Base-by-base conservation (phyloP, 2,329 filamentous ascomycete species). In the Pseudocercospora pini-densiflorae region DNA sequence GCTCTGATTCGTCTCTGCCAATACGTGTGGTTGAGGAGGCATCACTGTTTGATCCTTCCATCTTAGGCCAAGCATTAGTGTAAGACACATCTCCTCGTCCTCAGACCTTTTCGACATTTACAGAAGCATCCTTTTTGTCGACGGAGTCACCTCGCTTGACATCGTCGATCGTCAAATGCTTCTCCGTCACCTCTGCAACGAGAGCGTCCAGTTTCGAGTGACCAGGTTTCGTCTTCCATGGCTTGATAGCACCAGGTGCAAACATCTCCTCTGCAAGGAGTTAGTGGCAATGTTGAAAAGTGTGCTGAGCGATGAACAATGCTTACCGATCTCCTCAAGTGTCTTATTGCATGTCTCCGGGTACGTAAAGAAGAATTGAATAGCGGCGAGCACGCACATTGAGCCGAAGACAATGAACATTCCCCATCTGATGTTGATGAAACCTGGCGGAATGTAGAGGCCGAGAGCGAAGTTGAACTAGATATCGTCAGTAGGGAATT, bases 391-490 rank as follows among this genome's bases (percentile, higher is more conserved):
- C n/a, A 84, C 65, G 65, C 83, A 85, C 58, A 86, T 75, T 5
- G 77, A 71, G 0, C 83, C 82, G 66, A 85, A 86, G 24, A 85
- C 70, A 49, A 86, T 81, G 73, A 84, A 86, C 12, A 85, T 78
- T 66, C 83, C 83, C 77, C 83, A 88, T 27, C 80, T 81, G 74
- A 89, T 89, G 74, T 87, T 88, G 58, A 80, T 77, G 77, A 89
- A 87, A 0, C 82, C 86, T 0, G 86, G 83, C 3, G 87, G 87
- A 1, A 87, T 83, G 76, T 87, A 88, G 47, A 88, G 80, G 36
- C 84, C 85, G 21, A 88, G 79, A 0, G 86, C 86, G 71, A 88
- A 88, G 77, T 88, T 88, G 79, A 88, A 86, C 5, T 68, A 33
- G 27, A 40, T 5, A 3, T 33, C 4, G 24, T 29, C 7, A 45